Percentiles rank a stretch among this genome's conserved stretches.
phyloP scores from a whole-genome alignment of 2,329 filamentous ascomycete species.

The Tolypocladium inflatum region DNA sequence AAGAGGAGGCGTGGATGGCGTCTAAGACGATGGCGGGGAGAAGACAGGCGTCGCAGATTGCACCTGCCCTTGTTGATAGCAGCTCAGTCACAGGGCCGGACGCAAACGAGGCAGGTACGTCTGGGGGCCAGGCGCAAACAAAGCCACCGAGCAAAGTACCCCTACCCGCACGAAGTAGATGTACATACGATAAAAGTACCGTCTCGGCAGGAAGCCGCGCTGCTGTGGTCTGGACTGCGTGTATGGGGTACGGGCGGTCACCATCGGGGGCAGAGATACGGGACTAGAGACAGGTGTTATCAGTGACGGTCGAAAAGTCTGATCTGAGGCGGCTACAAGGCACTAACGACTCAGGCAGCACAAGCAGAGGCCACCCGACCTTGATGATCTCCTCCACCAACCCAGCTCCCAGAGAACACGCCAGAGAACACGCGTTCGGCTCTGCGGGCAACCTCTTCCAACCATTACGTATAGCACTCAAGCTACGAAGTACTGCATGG shows the following conservation, averaged over 20 bases:
- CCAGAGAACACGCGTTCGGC: not conserved
- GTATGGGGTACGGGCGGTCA: not conserved
- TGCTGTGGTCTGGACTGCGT: not conserved
- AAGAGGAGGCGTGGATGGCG: not conserved
- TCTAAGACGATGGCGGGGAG: not conserved
- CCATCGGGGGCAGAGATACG: not conserved
- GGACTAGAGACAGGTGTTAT: conserved; percentile 1
- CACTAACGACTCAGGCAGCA: not conserved
- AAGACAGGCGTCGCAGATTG: not conserved
- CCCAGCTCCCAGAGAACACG: not conserved
- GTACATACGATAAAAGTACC: not conserved
- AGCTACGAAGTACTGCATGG: not conserved
- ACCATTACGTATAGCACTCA: not conserved
- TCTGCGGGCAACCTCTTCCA: not conserved
- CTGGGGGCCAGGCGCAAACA: not conserved
- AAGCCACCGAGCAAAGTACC: not conserved
- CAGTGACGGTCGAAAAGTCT: not conserved
- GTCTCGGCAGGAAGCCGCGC: not conserved
- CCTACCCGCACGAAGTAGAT: not conserved
- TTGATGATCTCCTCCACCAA: not conserved
- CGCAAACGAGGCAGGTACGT: not conserved
- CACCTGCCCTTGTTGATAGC: not conserved
- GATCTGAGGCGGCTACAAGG: not conserved
- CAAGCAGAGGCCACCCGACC: not conserved
- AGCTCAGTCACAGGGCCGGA: not conserved